Evolutionary conservation across 2,329 filamentous ascomycete species (phyloP).

Genomic region (Fusarium newnesense): DNA sequence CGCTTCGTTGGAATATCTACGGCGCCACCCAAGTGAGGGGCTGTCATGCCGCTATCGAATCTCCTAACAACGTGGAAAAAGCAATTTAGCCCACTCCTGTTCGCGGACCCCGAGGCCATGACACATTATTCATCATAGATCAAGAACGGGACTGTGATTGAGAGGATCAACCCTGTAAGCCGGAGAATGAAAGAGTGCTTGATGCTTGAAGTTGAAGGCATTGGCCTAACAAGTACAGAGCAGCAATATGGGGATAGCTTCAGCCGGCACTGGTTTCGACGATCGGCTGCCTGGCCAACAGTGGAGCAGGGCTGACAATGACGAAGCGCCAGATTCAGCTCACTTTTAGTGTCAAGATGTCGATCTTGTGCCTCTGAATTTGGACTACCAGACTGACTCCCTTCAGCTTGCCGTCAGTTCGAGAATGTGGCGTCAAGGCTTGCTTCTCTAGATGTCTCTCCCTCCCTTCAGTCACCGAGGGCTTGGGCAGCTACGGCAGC

Average conservation of each 20-base stretch:
- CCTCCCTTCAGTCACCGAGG: slow-evolving; percentile 26
- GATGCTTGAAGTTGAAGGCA: not conserved
- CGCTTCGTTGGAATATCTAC: not conserved
- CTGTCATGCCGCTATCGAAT: slow-evolving; percentile 2
- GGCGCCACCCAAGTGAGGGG: slow-evolving; percentile 4
- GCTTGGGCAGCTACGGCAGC: slow-evolving; percentile 16
- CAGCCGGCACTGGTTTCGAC: not conserved
- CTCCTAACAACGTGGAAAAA: slow-evolving; percentile 17
- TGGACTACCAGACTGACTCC: slow-evolving; percentile 23
- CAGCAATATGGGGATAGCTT: not conserved
- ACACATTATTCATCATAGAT: not conserved
- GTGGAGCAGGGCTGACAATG: not conserved
- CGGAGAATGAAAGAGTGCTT: not conserved
- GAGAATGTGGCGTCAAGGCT: slow-evolving; percentile 17
- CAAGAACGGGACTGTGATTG: not conserved
- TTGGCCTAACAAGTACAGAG: not conserved
- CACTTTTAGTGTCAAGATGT: not conserved
- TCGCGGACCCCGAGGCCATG: not conserved
- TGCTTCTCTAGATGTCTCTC: slow-evolving; percentile 19
- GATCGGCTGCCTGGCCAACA: slow-evolving; percentile 1
- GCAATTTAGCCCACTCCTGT: slow-evolving; percentile 4
- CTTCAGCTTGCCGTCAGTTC: slow-evolving; percentile 5
- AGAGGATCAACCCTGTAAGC: not conserved
- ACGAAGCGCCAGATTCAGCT: not conserved
- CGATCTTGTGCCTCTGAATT: not conserved